phyloP scores from a whole-genome alignment of 257 asterid species.

The Cruciata laevipes region DNA sequence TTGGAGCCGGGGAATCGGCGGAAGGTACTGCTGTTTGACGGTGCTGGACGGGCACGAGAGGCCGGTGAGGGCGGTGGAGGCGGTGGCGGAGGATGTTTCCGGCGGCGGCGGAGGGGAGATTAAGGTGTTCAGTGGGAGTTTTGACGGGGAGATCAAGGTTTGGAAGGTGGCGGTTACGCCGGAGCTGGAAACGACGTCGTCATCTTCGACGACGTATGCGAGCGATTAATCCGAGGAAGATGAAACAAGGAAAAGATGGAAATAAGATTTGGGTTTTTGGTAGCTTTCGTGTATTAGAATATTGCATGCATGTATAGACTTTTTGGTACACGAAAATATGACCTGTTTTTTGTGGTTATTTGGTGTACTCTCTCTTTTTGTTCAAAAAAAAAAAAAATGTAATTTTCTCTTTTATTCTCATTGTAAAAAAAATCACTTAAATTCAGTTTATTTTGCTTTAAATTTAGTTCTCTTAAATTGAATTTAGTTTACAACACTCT shows the following conservation, averaged over 20 bases:
- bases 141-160: conserved; percentile 76
- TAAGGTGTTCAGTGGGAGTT: conserved; percentile 76
- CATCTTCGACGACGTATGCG: background rate
- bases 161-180: conserved; percentile 48
- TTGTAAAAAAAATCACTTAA: too few species aligned
- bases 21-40: conserved; percentile 53
- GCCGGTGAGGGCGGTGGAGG: conserved; percentile 76
- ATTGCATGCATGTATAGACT: conserved; percentile 10
- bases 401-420: too few species aligned
- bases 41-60: conserved; percentile 62
- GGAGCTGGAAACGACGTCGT: conserved; percentile 5
- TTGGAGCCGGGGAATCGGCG: conserved; percentile 55
- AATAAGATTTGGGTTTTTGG: background rate
- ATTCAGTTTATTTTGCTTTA: too few species aligned
- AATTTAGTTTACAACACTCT: too few species aligned
- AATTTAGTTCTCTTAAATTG: too few species aligned
- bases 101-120: conserved; percentile 24
- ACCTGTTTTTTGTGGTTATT: conserved; percentile 13
- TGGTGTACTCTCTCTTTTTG: background rate
- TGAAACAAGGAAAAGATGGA: background rate
- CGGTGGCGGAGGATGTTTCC: conserved; percentile 15
- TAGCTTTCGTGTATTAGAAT: conserved; percentile 7
- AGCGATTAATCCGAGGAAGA: conserved; percentile 1
- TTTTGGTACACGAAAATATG: conserved; percentile 4
- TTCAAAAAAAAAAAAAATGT: too few species aligned